Base-by-base conservation (phyloP, 257 asterid species). In the Linderniella brevidens region DNA sequence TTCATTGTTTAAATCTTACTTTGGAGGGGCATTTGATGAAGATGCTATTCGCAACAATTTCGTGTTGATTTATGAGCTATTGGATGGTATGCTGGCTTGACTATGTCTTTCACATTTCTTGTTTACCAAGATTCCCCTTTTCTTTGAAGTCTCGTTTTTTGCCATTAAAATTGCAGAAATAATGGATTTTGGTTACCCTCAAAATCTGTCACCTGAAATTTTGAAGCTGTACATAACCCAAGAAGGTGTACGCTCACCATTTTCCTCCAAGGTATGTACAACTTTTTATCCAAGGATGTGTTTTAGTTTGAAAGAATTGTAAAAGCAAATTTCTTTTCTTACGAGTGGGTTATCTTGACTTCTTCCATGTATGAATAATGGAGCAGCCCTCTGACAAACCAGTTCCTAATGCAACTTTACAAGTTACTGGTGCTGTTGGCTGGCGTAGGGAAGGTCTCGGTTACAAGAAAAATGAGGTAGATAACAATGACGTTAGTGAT, bases 41-140 rank as follows among this genome's bases (percentile, higher is more conserved):
- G 99, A 85, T 68, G 96, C 99, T 35, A 90, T 90, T 45, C 99
- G 98, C 68, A 90, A 90, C 60, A 90, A 90, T 56, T 90, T 90
- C 45, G 99, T 90, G 50, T 64, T 90, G 59, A 90, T 90, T 42
- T 90, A 90, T 50, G 99, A 90, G 63, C 85, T 90, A 14, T 65
- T 90, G 70, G 99, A 90, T 69, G 99, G 99, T 90, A 76, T 54
- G 85, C 46, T 54, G 32, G 36, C 37, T 36, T 52, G 41, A 54
- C 49, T 19, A 48, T n/a, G 16, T 12, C 47, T 37, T 32, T 8
- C n/a, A 38, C 38, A 17, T 50, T 48, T 17, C 49, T 35, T 51
- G 42, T 18, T 35, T 53, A 35, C 45, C 47, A 17, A 25, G 32
- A 25, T 2, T n/a, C n/a, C n/a, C n/a, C n/a, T n/a, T n/a, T n/a